Evolutionary conservation across 768 basidiomycete species (phyloP).

Genomic region (Tulasnella sp.): DNA sequence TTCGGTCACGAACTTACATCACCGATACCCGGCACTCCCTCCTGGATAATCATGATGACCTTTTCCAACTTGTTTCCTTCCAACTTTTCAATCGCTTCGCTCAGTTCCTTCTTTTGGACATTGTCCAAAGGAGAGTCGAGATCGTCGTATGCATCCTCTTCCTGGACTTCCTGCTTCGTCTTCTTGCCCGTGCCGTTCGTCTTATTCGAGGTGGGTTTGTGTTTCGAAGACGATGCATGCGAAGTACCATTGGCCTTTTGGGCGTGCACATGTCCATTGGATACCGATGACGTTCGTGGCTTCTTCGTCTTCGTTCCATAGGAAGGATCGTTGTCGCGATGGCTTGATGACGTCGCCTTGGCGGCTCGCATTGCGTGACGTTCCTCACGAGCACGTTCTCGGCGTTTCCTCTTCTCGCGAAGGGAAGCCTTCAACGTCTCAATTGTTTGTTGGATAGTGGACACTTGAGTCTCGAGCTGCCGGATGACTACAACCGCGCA

Average conservation of each 20-base stretch:
- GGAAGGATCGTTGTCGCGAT: background rate
- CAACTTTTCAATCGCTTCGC: conserved; percentile 80
- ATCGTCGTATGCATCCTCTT: conserved; percentile 33
- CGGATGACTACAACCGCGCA: conserved; percentile 10
- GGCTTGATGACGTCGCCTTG: background rate
- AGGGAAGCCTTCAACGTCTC: conserved; percentile 4
- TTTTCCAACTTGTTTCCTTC: conserved; percentile 38
- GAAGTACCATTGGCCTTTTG: background rate
- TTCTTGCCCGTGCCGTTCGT: conserved; percentile 20
- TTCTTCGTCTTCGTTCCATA: conserved; percentile 8
- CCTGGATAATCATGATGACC: conserved; percentile 18
- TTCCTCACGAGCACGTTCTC: conserved; percentile 12
- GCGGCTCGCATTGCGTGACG: conserved; percentile 1
- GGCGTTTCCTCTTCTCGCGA: conserved; percentile 11
- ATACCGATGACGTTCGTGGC: background rate
- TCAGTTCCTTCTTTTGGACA: conserved; percentile 91
- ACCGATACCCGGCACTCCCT: conserved; percentile 69
- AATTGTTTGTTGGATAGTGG: background rate
- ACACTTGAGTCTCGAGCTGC: background rate
- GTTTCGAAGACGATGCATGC: conserved; percentile 11
- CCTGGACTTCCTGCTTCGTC: conserved; percentile 25
- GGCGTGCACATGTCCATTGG: background rate
- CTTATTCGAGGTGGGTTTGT: background rate
- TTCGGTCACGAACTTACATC: conserved; percentile 47
- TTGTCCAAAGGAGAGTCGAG: conserved; percentile 50